Evolutionary conservation across 1,139 yeast genomes (phyloP), one percentile per base, ranked within the genome.

Genomic region (Dujonia santamariae): DNA sequence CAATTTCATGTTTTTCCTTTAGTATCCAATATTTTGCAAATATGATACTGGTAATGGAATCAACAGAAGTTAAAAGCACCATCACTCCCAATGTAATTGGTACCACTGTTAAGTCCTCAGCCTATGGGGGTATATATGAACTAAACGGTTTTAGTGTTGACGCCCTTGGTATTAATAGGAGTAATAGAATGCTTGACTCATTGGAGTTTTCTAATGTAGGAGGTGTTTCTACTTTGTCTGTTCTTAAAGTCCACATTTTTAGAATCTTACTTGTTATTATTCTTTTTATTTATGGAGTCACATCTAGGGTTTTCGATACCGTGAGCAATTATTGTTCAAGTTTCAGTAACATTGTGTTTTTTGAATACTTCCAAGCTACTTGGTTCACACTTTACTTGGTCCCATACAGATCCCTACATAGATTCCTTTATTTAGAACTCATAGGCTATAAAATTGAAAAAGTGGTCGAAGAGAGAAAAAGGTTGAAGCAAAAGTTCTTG

Each of bases 221-320:
- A 9, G 40, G 36, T 12, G 34, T 46, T n/a, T 37, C 44, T 7
- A 56, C 62, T 7, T 37, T 36, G n/a, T 48, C 44, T 15, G 20
- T 56, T 2, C 40, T 56, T 19, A 43, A 40, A 27, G 44, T 44
- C 13, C 62, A 57, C 39, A 11, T 54, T 1, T 36, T 35, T 13
- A 40, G 55, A 22, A 36, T 56, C 9, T 13, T 42, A 9, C 40
- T 53, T 28, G 32, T 44, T 14, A 8, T 23, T 21, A 33, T 20
- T n/a, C 34, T 15, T 4, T 37, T 12, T 37, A 31, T 28, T n/a
- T 36, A 36, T 18, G 28, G 31, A 7, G 16, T 23, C 19, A 18
- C 11, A 7, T 14, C 11, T n/a, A 9, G 11, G 23, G 30, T 27
- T 17, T 13, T 27, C 26, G 19, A 29, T 11, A 19, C 19, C n/a